Evolutionary conservation across 768 basidiomycete species (phyloP).

Genomic region (Gymnopilus junonius): DNA sequence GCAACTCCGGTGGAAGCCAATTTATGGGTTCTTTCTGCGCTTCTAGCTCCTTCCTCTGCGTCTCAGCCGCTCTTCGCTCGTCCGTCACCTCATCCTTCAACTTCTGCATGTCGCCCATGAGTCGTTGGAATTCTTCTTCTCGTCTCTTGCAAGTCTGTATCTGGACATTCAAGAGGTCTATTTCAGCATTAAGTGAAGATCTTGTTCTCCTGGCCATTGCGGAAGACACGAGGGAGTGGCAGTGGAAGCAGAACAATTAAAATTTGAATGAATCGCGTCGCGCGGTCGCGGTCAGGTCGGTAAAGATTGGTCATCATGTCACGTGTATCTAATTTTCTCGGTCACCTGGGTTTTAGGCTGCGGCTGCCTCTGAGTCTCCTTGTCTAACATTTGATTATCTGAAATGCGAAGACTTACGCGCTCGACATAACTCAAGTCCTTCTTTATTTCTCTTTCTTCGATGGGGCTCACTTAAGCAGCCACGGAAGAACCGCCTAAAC

Average conservation of each 20-base stretch:
- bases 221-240: not conserved
- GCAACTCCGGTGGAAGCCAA: constrained; percentile 54
- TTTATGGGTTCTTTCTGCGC: constrained; percentile 49
- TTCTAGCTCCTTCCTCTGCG: constrained; percentile 36
- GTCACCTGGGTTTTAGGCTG: too few relatives aligned
- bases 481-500: too few relatives aligned
- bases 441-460: too few relatives aligned
- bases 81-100: constrained; percentile 38
- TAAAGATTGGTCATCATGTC: not conserved
- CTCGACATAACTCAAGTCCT: too few relatives aligned
- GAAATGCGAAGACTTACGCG: too few relatives aligned
- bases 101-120: constrained; percentile 43
- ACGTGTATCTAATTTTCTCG: too few relatives aligned
- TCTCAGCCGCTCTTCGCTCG: constrained; percentile 37
- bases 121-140: constrained; percentile 43
- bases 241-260: not conserved
- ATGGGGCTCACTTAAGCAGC: too few relatives aligned
- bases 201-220: constrained; percentile 30
- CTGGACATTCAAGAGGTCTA: constrained; percentile 40
- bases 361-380: too few relatives aligned
- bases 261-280: not conserved
- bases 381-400: too few relatives aligned
- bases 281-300: constrained; percentile 2
- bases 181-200: constrained; percentile 38
- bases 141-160: constrained; percentile 38